Percentiles rank a stretch among this genome's conserved stretches.
These are phyloP conservation scores for Tylopilus sp. DNA, from an alignment of 1,284 basidiomycete genomes.

Conservation along the genomic window DNA sequence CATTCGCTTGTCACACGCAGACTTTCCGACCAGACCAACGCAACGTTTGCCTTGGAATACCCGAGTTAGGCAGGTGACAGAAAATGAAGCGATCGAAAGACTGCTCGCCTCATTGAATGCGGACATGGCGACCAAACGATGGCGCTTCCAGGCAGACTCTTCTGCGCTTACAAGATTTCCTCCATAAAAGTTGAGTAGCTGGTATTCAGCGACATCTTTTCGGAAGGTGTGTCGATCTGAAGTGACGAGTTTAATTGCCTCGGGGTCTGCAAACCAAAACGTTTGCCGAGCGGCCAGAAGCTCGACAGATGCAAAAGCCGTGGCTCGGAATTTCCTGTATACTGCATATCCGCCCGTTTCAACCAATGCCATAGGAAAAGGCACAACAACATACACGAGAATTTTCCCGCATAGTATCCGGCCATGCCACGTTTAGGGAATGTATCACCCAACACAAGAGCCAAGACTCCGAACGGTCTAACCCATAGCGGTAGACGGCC, in stretches of 20 bases:
- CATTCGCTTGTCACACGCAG: conserved; percentile 43
- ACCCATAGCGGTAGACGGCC: conserved; percentile 29
- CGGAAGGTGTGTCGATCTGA: conserved; percentile 34
- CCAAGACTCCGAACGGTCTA: conserved; percentile 29
- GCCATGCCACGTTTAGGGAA: conserved; percentile 36
- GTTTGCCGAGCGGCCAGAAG: conserved; percentile 27
- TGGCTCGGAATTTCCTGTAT: conserved; percentile 37
- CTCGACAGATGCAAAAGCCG: conserved; percentile 35
- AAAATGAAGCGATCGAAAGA: not conserved
- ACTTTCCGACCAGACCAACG: conserved; percentile 43
- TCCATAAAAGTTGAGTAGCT: conserved; percentile 23
- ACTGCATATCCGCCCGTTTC: conserved; percentile 21
- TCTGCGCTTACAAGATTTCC: conserved; percentile 21
- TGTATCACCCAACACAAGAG: conserved; percentile 25
- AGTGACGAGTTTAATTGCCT: conserved; percentile 37
- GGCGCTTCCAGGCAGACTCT: conserved; percentile 26
- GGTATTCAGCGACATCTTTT: conserved; percentile 32
- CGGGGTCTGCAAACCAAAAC: conserved; percentile 43
- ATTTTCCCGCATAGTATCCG: conserved; percentile 34
- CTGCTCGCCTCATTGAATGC: conserved; percentile 28
- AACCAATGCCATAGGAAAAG: not conserved
- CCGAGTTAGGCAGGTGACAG: not conserved
- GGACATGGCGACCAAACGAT: conserved; percentile 26
- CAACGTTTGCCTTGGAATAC: conserved; percentile 38
- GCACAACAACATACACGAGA: conserved; percentile 30